A percentile compares a stretch with the other conserved stretches of the same genome.
Conservation (phyloP, 2,329 filamentous ascomycete genomes). For the Pyrenophora graminea region DNA sequence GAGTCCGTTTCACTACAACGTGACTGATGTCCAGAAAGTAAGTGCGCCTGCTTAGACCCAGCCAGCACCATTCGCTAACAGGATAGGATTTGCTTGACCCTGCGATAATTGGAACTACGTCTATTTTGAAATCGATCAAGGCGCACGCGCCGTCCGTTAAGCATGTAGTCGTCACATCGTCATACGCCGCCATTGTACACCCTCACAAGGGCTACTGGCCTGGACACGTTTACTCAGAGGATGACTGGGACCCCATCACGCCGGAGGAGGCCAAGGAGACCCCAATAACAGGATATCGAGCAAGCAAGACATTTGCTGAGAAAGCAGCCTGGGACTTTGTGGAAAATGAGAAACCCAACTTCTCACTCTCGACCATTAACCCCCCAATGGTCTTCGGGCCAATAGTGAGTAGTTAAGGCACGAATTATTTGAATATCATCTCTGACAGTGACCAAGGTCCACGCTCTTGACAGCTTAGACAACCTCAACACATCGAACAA, state of each 20-base stretch:
- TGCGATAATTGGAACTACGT: slow-evolving; percentile 66
- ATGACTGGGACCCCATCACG: slow-evolving; percentile 63
- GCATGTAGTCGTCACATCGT: slow-evolving; percentile 72
- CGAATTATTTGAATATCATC: not conserved
- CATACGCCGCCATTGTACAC: slow-evolving; percentile 69
- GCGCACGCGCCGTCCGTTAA: slow-evolving; percentile 62
- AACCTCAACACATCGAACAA: slow-evolving; percentile 74
- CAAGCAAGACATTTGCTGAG: slow-evolving; percentile 67
- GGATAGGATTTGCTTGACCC: slow-evolving; percentile 59
- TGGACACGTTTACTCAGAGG: slow-evolving; percentile 57
- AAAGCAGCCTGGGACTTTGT: slow-evolving; percentile 59
- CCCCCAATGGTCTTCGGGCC: slow-evolving; percentile 58
- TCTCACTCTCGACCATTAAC: slow-evolving; percentile 55
- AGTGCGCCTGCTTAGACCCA: slow-evolving; percentile 14
- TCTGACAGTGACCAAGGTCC: slow-evolving; percentile 37
- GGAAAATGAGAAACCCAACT: slow-evolving; percentile 57
- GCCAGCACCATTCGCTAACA: slow-evolving; percentile 2
- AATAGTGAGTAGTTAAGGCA: slow-evolving; percentile 43
- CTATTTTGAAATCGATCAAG: slow-evolving; percentile 64
- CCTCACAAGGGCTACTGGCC: slow-evolving; percentile 56
- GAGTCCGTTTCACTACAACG: slow-evolving; percentile 71
- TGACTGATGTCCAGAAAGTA: slow-evolving; percentile 71
- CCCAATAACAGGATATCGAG: slow-evolving; percentile 53
- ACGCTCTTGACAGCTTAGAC: slow-evolving; percentile 66
- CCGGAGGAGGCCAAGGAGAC: slow-evolving; percentile 54